Evolutionary conservation across 805 yeast genomes (phyloP), one percentile per base, ranked within the genome.

Genomic region (Ogataea zsoltii): DNA sequence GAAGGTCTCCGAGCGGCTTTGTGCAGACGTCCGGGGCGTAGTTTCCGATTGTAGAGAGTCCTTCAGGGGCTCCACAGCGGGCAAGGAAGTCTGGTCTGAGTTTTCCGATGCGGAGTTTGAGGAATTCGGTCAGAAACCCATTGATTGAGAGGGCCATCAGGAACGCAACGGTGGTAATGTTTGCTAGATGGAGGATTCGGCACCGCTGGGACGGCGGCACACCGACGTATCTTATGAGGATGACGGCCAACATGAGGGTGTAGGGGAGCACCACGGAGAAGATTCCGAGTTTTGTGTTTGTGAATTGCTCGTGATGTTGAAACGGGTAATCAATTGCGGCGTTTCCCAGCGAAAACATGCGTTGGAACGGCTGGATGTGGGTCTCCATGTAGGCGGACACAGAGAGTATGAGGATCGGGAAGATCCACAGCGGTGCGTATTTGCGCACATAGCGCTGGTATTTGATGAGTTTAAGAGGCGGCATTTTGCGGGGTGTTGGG

Each of bases 1-100:
- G 43, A 3, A 44, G 33, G 13, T 51, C 35, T 3, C 72, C 72
- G 32, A 57, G 55, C 4, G 74, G 73, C 9, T 57, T 58, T 2
- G 69, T 50, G 50, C 74, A 69, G 1, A 63, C 50, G 2, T 56
- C 53, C 7, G 55, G 36, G 25, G 58, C 56, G 43, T 55, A 57
- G 75, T 66, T 30, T 12, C 46, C 72, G 46, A 42, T 55, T 64
- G 39, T 70, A 48, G 33, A 66, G 66, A 44, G 66, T 55, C 63
- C 54, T 0, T 88, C 19, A 3, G 40, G 42, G 45, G 63, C 61
- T 31, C 75, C 68, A 64, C 97, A 91, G 53, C 98, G 74, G 7
- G 85, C 85, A 47, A 92, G 67, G 61, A 90, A 88, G 66, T 91
- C 97, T 0, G 97, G 98, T 54, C 97, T 75, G 43, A 83, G 84